These are phyloP conservation scores for Candida buenavistaensis DNA, from an alignment of 1,139 yeast genomes.

Conservation along the genomic window DNA sequence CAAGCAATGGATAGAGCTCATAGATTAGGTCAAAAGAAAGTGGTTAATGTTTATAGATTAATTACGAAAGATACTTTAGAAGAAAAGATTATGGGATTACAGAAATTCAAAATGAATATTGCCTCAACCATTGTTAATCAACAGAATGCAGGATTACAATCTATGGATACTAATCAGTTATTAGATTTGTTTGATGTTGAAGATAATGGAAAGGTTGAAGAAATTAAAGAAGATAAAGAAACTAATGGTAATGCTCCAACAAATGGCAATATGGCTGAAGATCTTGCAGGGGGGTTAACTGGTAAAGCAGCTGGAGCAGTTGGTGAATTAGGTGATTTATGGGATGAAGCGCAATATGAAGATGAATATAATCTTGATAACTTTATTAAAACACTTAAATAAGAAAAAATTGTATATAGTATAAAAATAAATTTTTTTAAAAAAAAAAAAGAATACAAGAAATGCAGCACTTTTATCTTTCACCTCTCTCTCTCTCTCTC, in stretches of 20 bases:
- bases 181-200: slow-evolving; percentile 84
- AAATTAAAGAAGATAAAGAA: slow-evolving; percentile 9
- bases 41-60: slow-evolving; percentile 90
- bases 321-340: slow-evolving; percentile 87
- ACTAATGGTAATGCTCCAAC: slow-evolving; percentile 23
- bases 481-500: no score
- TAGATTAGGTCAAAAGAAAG: slow-evolving; percentile 95
- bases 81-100: slow-evolving; percentile 98
- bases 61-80: slow-evolving; percentile 92
- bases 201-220: slow-evolving; percentile 46
- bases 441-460: no score
- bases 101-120: slow-evolving; percentile 94
- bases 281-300: slow-evolving; percentile 61
- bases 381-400: slow-evolving; percentile 75
- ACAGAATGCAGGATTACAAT: slow-evolving; percentile 89
- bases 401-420: slow-evolving; percentile 6
- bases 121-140: slow-evolving; percentile 96
- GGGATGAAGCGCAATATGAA: slow-evolving; percentile 96
- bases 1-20: slow-evolving; percentile 99
- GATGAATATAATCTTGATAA: slow-evolving; percentile 94
- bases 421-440: no score
- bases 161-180: slow-evolving; percentile 96
- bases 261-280: slow-evolving; percentile 42
- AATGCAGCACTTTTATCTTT: no score
- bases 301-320: slow-evolving; percentile 71